Conservation (phyloP, 2,329 filamentous ascomycete species). For the Mycosphaerelloides madeirae region DNA sequence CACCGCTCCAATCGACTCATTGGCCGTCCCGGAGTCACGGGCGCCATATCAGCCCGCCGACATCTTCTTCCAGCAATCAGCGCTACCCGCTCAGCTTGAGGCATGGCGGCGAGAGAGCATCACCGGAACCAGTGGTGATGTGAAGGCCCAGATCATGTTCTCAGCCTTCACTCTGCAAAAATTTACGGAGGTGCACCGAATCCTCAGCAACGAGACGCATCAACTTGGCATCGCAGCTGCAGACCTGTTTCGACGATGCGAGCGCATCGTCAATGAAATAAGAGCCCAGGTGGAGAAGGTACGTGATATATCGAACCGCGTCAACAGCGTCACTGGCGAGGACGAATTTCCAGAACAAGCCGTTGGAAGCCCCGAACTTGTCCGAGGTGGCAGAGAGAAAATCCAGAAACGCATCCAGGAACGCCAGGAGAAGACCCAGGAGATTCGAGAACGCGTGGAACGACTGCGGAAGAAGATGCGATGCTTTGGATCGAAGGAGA, state of each 20-base stretch:
- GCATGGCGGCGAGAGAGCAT: constrained; percentile 15
- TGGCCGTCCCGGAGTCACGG: constrained; percentile 55
- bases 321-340: constrained; percentile 62
- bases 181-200: constrained; percentile 67
- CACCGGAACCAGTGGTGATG: constrained; percentile 41
- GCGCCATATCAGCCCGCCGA: constrained; percentile 48
- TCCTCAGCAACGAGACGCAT: constrained; percentile 65
- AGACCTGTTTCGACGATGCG: constrained; percentile 67
- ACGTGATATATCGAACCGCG: constrained; percentile 59
- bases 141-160: constrained; percentile 65
- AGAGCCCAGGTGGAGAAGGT: constrained; percentile 62
- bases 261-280: constrained; percentile 63
- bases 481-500: constrained; percentile 48
- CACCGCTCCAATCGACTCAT: constrained; percentile 10
- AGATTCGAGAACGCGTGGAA: constrained; percentile 58
- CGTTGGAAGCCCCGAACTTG: constrained; percentile 33
- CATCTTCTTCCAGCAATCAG: constrained; percentile 56
- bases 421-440: constrained; percentile 53
- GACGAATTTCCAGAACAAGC: constrained; percentile 44
- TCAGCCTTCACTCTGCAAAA: constrained; percentile 66
- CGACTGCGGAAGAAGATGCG: constrained; percentile 49
- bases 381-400: constrained; percentile 36
- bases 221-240: constrained; percentile 64
- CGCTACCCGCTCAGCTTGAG: constrained; percentile 47
- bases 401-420: constrained; percentile 56